Conservation (phyloP, 2,329 filamentous ascomycete species). For the Xylariales sp. region DNA sequence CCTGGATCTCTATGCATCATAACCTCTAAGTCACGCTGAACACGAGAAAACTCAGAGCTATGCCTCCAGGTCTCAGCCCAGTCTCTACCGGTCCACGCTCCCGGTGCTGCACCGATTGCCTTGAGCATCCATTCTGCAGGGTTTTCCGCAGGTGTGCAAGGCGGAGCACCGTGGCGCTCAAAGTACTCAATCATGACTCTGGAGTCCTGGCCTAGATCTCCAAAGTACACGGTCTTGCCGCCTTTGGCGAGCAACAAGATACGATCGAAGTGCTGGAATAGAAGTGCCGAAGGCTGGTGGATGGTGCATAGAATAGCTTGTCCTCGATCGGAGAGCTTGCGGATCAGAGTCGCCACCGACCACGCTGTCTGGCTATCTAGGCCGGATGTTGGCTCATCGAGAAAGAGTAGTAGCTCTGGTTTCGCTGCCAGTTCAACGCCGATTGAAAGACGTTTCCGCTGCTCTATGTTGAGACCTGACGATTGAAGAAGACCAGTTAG, state of each 20-base stretch:
- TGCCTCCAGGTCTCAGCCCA: constrained; percentile 56
- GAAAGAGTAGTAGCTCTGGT: constrained; percentile 66
- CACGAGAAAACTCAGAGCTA: constrained; percentile 15
- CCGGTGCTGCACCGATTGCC: constrained; percentile 51
- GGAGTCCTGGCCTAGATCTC: too few species aligned
- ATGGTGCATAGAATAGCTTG: constrained; percentile 59
- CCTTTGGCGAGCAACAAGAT: constrained; percentile 35
- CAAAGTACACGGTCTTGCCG: background rate
- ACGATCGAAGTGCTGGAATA: constrained; percentile 55
- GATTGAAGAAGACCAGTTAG: too few species aligned
- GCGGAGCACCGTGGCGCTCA: constrained; percentile 39
- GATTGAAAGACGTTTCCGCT: constrained; percentile 78
- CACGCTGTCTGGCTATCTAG: constrained; percentile 65
- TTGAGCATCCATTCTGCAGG: constrained; percentile 53
- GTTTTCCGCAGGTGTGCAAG: constrained; percentile 43
- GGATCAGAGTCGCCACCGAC: constrained; percentile 68
- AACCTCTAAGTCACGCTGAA: too few species aligned
- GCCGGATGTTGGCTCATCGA: constrained; percentile 67
- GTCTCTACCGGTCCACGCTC: constrained; percentile 53
- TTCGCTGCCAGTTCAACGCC: constrained; percentile 81
- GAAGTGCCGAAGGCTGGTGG: constrained; percentile 51
- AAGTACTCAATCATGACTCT: constrained; percentile 49
- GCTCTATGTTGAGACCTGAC: constrained; percentile 60
- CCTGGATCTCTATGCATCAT: background rate
- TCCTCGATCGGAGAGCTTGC: constrained; percentile 57